phyloP scores from a whole-genome alignment of 495 filamentous ascomycete species.

The Cercophora sp. region DNA sequence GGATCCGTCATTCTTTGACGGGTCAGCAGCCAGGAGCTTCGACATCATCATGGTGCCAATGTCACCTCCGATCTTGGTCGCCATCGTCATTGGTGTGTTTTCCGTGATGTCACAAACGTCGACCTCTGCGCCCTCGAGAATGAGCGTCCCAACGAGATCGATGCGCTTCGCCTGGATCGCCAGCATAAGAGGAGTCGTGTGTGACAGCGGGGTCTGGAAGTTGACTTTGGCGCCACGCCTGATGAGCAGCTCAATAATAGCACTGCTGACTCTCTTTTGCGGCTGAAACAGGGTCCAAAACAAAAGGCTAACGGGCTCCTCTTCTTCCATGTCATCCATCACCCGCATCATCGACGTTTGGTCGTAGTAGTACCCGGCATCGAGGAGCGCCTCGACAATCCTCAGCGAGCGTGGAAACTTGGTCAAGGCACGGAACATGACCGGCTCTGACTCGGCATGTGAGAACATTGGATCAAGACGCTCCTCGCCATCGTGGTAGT shows the following conservation, averaged over 20 bases:
- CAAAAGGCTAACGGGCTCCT: conserved; percentile 39
- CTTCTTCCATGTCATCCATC: conserved; percentile 35
- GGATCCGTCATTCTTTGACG: conserved; percentile 45
- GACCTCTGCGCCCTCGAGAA: conserved; percentile 44
- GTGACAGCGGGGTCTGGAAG: conserved; percentile 38
- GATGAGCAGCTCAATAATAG: conserved; percentile 39
- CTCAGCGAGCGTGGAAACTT: conserved; percentile 42
- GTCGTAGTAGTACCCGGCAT: conserved; percentile 47
- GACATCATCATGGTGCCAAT: conserved; percentile 43
- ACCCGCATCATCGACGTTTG: conserved; percentile 32
- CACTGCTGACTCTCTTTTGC: conserved; percentile 46
- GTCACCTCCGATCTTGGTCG: conserved; percentile 44
- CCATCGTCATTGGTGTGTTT: conserved; percentile 46
- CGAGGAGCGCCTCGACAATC: conserved; percentile 38
- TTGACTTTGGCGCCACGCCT: conserved; percentile 45
- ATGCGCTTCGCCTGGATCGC: conserved; percentile 40
- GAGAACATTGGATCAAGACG: conserved; percentile 39
- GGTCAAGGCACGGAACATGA: conserved; percentile 38
- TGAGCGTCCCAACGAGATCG: conserved; percentile 39
- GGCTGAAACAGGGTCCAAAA: conserved; percentile 47
- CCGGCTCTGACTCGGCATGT: conserved; percentile 29
- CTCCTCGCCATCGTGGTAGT: conserved; percentile 37
- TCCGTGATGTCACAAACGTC: conserved; percentile 39
- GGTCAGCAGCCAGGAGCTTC: conserved; percentile 40
- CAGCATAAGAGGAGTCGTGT: conserved; percentile 45